Base-by-base conservation (phyloP, 208 protist species). In the Leishmania aethiopica region DNA sequence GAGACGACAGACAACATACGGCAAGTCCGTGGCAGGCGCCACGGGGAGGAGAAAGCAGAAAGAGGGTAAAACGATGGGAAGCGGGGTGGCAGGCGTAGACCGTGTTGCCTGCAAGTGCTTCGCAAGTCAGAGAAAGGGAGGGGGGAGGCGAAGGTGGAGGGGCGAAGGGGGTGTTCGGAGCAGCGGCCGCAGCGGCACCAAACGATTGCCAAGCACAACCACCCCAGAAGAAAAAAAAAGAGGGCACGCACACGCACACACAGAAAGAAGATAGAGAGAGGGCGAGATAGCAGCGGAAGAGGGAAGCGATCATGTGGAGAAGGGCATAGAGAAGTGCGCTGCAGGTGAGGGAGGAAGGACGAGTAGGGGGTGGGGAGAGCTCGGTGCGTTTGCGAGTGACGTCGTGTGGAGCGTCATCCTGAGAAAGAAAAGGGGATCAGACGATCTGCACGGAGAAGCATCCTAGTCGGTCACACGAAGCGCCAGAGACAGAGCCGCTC, bases 221-320 rank as follows among this genome's bases (percentile, higher is more conserved):
- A 82, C 25, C 76, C 40, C 35, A 47, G 35, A 22, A 45, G 75
- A 15, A 77, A 47, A 76, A 69, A 17, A 40, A 49, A 22, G 28
- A 47, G 19, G 11, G 35, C 35, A 10, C 28, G 17, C 49, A 32
- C 32, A 40, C 13, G 8, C 7, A 72, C n/a, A 67, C 3, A 37
- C 8, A 67, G 1, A 19, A 32, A 67, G 1, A 15, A 67, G n/a
- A 37, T 15, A 67, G 22, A 67, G 8, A 40, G 32, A 40, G 62
- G 22, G 28, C 47, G 71, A 81, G 19, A 59, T 45, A 53, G 73
- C 66, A 53, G 25, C 75, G 57, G 4, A 79, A 79, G 69, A 83
- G 40, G 57, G 75, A 53, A 84, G 70, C 32, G 28, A 74, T 25
- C 11, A 28, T 25, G 40, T 51, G 47, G 57, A 57, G 25, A 47